Conservation (phyloP, 371 early-diverging fungal genomes). For the Mortierella sp. region DNA sequence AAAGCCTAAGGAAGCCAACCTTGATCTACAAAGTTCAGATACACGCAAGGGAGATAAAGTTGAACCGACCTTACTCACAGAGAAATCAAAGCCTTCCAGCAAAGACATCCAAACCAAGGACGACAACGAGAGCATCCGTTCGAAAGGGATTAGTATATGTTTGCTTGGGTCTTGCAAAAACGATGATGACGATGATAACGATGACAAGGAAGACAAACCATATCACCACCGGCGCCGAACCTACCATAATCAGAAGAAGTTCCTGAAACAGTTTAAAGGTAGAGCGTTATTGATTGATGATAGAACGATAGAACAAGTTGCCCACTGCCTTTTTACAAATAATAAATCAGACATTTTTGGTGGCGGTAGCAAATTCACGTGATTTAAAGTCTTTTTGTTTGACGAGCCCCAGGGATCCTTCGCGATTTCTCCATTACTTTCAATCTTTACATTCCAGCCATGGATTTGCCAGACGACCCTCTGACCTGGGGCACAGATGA, state of each 20-base stretch:
- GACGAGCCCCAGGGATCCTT: no score
- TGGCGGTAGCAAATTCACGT: no score
- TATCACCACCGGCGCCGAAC: not conserved
- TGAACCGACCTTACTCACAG: no score
- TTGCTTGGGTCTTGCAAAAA: not conserved
- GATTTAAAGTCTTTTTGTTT: no score
- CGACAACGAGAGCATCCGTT: not conserved
- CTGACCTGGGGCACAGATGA: conserved; percentile 15
- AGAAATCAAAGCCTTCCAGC: no score
- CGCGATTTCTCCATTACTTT: not conserved
- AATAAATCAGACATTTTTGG: not conserved
- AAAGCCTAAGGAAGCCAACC: not conserved
- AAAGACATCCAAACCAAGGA: not conserved
- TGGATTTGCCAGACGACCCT: conserved; percentile 28
- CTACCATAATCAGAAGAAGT: not conserved
- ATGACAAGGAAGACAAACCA: no score
- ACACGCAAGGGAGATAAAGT: no score
- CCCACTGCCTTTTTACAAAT: not conserved
- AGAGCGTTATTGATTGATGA: not conserved
- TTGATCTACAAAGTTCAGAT: no score
- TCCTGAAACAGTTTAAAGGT: not conserved
- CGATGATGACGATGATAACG: no score
- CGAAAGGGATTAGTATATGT: not conserved
- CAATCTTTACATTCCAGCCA: conserved; percentile 4
- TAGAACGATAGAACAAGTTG: not conserved